Evolutionary conservation across 805 yeast species (phyloP).

Genomic region (Metschnikowia lunata): DNA sequence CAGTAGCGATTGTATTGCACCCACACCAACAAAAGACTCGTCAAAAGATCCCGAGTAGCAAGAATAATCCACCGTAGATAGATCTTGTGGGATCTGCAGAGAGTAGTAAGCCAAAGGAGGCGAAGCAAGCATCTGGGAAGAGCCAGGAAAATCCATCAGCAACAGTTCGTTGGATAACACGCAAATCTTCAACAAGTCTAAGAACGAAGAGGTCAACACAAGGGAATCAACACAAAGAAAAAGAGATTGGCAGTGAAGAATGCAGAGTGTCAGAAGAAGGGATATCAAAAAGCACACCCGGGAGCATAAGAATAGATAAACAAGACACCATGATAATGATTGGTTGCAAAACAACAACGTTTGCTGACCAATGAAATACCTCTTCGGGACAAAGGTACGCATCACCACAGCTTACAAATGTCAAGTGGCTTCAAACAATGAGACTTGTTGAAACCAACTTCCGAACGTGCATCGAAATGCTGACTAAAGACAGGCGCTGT

Average conservation of each 20-base stretch:
- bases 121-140: not conserved
- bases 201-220: conserved; percentile 1
- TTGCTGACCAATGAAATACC: not conserved
- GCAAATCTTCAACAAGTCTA: not conserved
- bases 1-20: too few species aligned
- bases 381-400: too few species aligned
- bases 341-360: conserved; percentile 3
- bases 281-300: not conserved
- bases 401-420: too few species aligned
- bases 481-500: too few species aligned
- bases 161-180: not conserved
- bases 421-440: too few species aligned
- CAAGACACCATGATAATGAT: not conserved
- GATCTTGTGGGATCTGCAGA: conserved; percentile 3
- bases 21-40: not conserved
- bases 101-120: conserved; percentile 1
- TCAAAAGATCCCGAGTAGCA: not conserved
- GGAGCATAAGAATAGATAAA: conserved; percentile 3
- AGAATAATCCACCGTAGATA: not conserved
- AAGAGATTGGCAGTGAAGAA: not conserved
- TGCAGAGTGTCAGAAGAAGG: too few species aligned
- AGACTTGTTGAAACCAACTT: too few species aligned
- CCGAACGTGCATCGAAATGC: too few species aligned
- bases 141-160: conserved; percentile 2
- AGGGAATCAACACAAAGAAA: not conserved